phyloP scores from a whole-genome alignment of 805 yeast species.

The Kuraishia cidri region DNA sequence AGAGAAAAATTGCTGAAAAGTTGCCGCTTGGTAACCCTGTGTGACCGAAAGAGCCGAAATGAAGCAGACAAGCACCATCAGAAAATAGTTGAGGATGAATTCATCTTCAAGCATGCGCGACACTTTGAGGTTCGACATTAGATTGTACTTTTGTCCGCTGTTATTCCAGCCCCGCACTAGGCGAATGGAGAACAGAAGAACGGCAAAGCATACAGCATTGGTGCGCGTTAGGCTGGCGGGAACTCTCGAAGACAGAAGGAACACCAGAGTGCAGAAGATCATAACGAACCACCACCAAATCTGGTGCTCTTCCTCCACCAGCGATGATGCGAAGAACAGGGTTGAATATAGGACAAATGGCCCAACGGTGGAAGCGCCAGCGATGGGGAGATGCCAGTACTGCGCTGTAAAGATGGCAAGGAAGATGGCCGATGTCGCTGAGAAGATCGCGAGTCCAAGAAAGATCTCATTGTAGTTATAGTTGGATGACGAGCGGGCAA shows the following conservation, averaged over 20 bases:
- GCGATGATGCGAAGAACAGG: conserved; percentile 76
- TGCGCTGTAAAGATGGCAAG: conserved; percentile 12
- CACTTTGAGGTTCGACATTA: conserved; percentile 38
- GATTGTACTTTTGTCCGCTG: conserved; percentile 74
- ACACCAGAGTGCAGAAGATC: conserved; percentile 14
- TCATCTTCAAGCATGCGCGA: conserved; percentile 29
- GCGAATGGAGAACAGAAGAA: conserved; percentile 33
- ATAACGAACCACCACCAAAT: conserved; percentile 82
- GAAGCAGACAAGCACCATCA: conserved; percentile 31
- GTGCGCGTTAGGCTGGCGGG: conserved; percentile 2
- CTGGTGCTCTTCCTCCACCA: conserved; percentile 94
- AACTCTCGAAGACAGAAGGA: conserved; percentile 4
- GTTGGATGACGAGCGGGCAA: conserved; percentile 61
- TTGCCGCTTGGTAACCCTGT: neutral
- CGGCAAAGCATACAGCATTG: conserved; percentile 12
- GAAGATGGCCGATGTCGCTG: conserved; percentile 19
- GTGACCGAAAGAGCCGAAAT: conserved; percentile 2
- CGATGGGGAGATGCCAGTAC: conserved; percentile 4
- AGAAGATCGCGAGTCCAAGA: conserved; percentile 25
- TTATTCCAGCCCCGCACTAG: conserved; percentile 77
- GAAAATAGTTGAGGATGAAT: conserved; percentile 33
- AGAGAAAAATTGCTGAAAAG: conserved; percentile 5
- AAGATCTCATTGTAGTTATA: conserved; percentile 50
- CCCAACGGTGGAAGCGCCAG: conserved; percentile 12
- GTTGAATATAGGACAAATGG: conserved; percentile 30